Conservation (phyloP, 75 land plant species). For the Gnetum montanum region DNA sequence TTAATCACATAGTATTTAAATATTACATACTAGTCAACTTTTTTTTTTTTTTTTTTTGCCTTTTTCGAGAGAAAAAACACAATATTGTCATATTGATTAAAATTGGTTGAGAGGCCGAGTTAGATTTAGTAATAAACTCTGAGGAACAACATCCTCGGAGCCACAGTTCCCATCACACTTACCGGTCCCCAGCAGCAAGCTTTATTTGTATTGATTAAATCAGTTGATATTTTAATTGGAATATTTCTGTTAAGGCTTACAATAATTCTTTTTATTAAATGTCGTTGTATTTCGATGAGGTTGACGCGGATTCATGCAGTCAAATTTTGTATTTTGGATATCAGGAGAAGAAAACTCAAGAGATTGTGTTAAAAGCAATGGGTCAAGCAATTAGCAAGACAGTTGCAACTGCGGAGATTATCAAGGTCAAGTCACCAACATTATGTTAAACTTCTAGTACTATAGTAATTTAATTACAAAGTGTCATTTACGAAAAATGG, state of each 20-base stretch:
- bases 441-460: background rate
- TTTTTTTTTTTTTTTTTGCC: too few species aligned
- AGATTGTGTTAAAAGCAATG: slow-evolving; percentile 92
- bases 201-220: background rate
- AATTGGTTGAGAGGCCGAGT: too few species aligned
- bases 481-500: background rate
- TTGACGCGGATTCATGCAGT: too few species aligned
- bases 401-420: slow-evolving; percentile 74
- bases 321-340: background rate
- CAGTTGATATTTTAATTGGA: background rate
- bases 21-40: too few species aligned
- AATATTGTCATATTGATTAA: too few species aligned
- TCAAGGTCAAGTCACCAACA: slow-evolving; percentile 43
- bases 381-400: slow-evolving; percentile 92
- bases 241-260: background rate
- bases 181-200: background rate
- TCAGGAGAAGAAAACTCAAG: slow-evolving; percentile 60
- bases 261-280: background rate
- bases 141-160: too few species aligned
- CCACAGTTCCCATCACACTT: background rate
- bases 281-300: too few species aligned
- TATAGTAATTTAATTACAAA: background rate
- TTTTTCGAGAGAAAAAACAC: too few species aligned
- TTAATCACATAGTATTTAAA: too few species aligned
- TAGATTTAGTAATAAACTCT: too few species aligned